Conservation (phyloP, 2,329 filamentous ascomycete species). For the Aspergillus brasiliensis region DNA sequence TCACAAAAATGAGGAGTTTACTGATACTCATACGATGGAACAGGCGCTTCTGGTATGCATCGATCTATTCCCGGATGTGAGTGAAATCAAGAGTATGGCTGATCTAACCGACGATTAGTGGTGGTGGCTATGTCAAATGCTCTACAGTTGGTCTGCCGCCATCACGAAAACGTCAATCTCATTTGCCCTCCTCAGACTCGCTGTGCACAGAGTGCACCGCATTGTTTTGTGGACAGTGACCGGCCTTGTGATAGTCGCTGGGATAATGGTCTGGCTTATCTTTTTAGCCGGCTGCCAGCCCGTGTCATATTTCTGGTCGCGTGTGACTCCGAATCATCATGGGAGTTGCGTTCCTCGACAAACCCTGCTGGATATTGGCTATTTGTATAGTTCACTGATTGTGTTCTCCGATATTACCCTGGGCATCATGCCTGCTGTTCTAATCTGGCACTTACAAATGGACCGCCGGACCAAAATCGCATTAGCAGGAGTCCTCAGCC, state of each 20-base stretch:
- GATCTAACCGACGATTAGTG: slow-evolving; percentile 13
- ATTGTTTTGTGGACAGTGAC: slow-evolving; percentile 51
- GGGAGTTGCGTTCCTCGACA: slow-evolving; percentile 46
- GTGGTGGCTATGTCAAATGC: slow-evolving; percentile 57
- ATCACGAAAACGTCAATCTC: slow-evolving; percentile 54
- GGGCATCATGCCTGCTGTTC: slow-evolving; percentile 54
- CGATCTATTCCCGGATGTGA: background rate
- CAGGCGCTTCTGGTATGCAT: slow-evolving; percentile 9
- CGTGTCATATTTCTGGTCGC: slow-evolving; percentile 53
- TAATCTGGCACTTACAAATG: slow-evolving; percentile 60
- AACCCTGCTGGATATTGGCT: slow-evolving; percentile 55
- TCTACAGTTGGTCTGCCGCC: slow-evolving; percentile 50
- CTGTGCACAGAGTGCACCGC: slow-evolving; percentile 40
- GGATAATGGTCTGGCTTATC: slow-evolving; percentile 52
- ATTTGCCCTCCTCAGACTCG: slow-evolving; percentile 55
- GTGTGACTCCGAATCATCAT: slow-evolving; percentile 20
- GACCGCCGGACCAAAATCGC: slow-evolving; percentile 53
- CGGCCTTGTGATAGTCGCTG: slow-evolving; percentile 44
- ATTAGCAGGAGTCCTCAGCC: slow-evolving; percentile 53
- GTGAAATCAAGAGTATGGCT: too few relatives aligned
- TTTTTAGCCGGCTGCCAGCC: slow-evolving; percentile 55
- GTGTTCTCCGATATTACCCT: slow-evolving; percentile 49
- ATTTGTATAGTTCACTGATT: slow-evolving; percentile 53
- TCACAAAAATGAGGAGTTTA: slow-evolving; percentile 10
- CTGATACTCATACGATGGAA: background rate